Evolutionary conservation across 2,329 filamentous ascomycete genomes (phyloP), one percentile per base, ranked within the genome.

Genomic region (Colletotrichum australisinense): DNA sequence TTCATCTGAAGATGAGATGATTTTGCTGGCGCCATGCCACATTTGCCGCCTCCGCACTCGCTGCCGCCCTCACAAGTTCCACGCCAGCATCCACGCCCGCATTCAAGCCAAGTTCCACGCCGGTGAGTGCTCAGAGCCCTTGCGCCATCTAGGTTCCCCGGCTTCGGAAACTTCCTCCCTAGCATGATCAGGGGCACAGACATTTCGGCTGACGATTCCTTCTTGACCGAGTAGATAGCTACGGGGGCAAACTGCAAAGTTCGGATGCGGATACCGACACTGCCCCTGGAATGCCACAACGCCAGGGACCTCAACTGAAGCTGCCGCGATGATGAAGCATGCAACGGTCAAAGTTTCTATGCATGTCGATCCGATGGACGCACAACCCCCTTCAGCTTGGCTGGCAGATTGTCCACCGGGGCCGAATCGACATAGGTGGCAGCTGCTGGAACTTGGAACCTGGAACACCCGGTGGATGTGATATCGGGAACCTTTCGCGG

Each of bases 401-500:
- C 22, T 57, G 32, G 42, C 38, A 58, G 53, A 59, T 38, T 66
- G 53, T 32, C 32, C 42, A 38, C 67, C 28, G 24, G 22, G 22
- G 28, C 32, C 63, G 30, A 56, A 28, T 9, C 19, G 56, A 24
- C 22, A 28, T 64, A 30, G 14, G 8, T 19, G 16, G 46, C 49
- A 42, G n/a, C n/a, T n/a, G 55, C 42, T 38, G 22, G 46, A 55
- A 46, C 57, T 53, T 42, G 24, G 46, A 49, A 52, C 65, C 58
- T 63, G 58, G 53, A 28, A 46, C 66, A 42, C 53, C 42, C 26
- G 4, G 16, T 26, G 55, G 46, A 65, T 49, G 66, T 72, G 35
- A 70, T 58, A 55, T 68, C 69, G 53, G 67, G 53, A 68, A 26
- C 12, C 30, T 26, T 63, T 56, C 14, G 63, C 35, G 38, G n/a